These are phyloP conservation scores for Piloderma croceum DNA, from an alignment of 768 basidiomycete genomes.

Conservation along the genomic window DNA sequence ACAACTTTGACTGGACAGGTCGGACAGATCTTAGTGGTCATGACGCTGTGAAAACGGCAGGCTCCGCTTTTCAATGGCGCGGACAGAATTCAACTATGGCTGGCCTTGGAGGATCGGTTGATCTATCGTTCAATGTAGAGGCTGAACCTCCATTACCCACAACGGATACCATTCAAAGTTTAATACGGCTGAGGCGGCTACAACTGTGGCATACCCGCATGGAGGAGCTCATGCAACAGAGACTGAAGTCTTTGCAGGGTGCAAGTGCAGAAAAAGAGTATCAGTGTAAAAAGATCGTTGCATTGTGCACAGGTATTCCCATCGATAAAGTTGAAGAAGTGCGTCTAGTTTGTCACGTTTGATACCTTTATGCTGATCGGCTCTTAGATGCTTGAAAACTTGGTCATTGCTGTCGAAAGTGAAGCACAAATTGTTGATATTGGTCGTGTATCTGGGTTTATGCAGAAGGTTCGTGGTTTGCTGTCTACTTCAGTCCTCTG, in stretches of 20 bases:
- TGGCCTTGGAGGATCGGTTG: conserved; percentile 58
- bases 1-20: conserved; percentile 86
- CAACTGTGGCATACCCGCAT: conserved; percentile 80
- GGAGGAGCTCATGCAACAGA: conserved; percentile 65
- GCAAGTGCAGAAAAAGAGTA: conserved; percentile 85
- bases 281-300: conserved; percentile 87
- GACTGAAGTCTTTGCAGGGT: conserved; percentile 67
- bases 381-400: conserved; percentile 72
- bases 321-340: conserved; percentile 89
- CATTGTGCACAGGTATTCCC: conserved; percentile 80
- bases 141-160: conserved; percentile 68
- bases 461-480: conserved; percentile 65
- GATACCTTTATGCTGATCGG: conserved; percentile 13
- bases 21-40: conserved; percentile 44
- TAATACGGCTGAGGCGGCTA: conserved; percentile 71
- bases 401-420: conserved; percentile 84
- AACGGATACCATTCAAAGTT: conserved; percentile 47
- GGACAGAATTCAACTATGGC: conserved; percentile 63
- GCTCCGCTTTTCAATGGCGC: conserved; percentile 67
- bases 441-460: conserved; percentile 80
- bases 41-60: conserved; percentile 35
- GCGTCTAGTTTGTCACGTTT: conserved; percentile 29
- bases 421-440: conserved; percentile 80
- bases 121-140: conserved; percentile 58
- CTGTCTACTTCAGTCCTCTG: conserved; percentile 11